Base-by-base conservation (phyloP, 2,329 filamentous ascomycete genomes). In the Escovopsis weberi region DNA sequence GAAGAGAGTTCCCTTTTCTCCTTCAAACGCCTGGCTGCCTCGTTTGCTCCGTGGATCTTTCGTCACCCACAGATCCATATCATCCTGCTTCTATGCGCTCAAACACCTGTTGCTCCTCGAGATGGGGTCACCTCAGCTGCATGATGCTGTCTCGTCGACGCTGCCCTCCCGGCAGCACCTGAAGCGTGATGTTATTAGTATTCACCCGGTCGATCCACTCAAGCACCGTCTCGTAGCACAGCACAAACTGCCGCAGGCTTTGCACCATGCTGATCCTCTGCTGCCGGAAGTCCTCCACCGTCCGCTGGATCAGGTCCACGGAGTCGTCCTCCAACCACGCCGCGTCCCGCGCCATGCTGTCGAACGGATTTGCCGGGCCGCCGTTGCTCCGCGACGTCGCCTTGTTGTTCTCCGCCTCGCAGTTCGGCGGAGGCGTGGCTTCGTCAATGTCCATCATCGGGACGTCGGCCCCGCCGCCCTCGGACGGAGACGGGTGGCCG, bases 181-280 rank as follows among this genome's bases (percentile, higher is more conserved):
- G 23, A 3, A 23, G 23, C 23, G 23, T 23, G 23, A 23, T 23
- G 23, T 23, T 23, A 23, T 23, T 23, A 23, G 3, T 23, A 42
- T 75, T 65, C 34, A 68, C 53, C 48, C 72, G 62, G 52, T 62
- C 65, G 26, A 91, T 62, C 87, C 89, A 98, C 62, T 96, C 89
- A 43, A 93, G 66, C 6, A 96, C 73, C 35, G 85, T 93, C 66
- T 98, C 91, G 60, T 98, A 98, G 61, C 91, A 98, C 32, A 98
- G 75, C 40, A 95, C 89, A 63, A 83, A 96, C 59, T 98, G 91
- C 47, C 85, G 72, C 45, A 96, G 65, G 54, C 83, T 95, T 62
- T 96, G 91, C 37, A 98, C 89, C 88, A 96, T 98, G 61, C 87
- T 95, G 18, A 95, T 65, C 50, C 91, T 70, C 64, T 98, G 91